Base-by-base conservation (phyloP, 441 rosid genomes). In the Eutrema salsugineum region DNA sequence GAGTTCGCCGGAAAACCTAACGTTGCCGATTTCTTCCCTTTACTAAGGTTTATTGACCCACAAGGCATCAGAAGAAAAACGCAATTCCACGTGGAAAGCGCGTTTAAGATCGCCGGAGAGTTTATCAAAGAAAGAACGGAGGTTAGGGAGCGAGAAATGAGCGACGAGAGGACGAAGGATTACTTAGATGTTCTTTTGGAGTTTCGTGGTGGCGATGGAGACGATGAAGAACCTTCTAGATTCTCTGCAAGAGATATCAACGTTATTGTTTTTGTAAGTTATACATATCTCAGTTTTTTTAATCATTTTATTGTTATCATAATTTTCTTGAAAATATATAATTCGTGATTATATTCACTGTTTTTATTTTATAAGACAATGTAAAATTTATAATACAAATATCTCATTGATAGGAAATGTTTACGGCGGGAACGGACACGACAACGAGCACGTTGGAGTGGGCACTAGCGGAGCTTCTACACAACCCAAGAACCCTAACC, bases 381-480 rank as follows among this genome's bases (percentile, higher is more conserved):
- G 8, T 51, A 16, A 22, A 14, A 9, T 16, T 20, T 24, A 24
- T 8, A 24, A 27, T 10, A 42, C 2, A 17, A 46, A n/a, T 38
- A 15, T 19, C 5, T 30, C 27, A 16, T 32, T 65, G 68, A 22
- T 39, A 54, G 97, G 96, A 91, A 68, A 85, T 91, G 94, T 91
- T 91, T 66, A 83, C 84, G 1, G 94, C 97, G 1, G 97, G 96
- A 27, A 91, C 89, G 10, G 95, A 91, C 55, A 91, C 94, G 20
- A 88, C 92, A 19, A 82, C 96, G 10, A 90, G 92, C 85, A 88
- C 93, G 0, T 63, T 90, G 53, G 96, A 89, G 68, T 89, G 96
- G 96, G 93, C 94, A 60, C 82, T 89, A 86, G 87, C 93, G 1
- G 97, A 89, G 48, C 94, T 91, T 14, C 77, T 91, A 14, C 85